Percentiles rank a stretch among this genome's conserved stretches.
Evolutionary conservation across 1,139 yeast genomes (phyloP).

Genomic region (Pichia sp.): DNA sequence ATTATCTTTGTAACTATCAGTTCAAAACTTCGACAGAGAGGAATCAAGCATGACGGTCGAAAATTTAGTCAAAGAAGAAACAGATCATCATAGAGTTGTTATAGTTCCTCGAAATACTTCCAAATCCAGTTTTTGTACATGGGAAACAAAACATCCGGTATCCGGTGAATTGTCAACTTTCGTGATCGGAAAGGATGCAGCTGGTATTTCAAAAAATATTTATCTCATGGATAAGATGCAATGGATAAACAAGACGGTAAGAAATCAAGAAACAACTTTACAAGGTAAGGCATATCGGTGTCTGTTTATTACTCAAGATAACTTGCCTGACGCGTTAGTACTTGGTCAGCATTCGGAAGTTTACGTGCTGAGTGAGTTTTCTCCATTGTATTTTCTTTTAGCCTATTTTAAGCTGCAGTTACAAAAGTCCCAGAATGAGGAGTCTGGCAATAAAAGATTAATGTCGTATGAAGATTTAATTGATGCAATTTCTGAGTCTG

Average conservation of each 20-base stretch:
- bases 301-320: slow-evolving; percentile 18
- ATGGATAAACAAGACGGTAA: slow-evolving; percentile 9
- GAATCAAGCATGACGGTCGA: not conserved
- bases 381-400: slow-evolving; percentile 37
- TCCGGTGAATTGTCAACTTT: slow-evolving; percentile 1
- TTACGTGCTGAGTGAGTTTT: slow-evolving; percentile 38
- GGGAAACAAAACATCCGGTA: slow-evolving; percentile 7
- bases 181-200: not conserved
- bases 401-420: slow-evolving; percentile 30
- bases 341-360: slow-evolving; percentile 31
- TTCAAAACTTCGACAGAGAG: no score
- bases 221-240: slow-evolving; percentile 28
- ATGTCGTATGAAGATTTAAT: slow-evolving; percentile 42
- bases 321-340: slow-evolving; percentile 12
- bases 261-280: slow-evolving; percentile 5
- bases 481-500: slow-evolving; percentile 34
- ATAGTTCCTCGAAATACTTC: slow-evolving; percentile 3
- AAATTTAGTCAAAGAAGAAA: not conserved
- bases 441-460: slow-evolving; percentile 27
- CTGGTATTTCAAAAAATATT: slow-evolving; percentile 22
- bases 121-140: not conserved
- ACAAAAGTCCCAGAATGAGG: slow-evolving; percentile 22
- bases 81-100: slow-evolving; percentile 2
- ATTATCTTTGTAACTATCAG: not conserved
- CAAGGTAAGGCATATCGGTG: slow-evolving; percentile 12